These are phyloP conservation scores for Hypoxylon sp. DNA, from an alignment of 2,329 filamentous ascomycete species.

Conservation along the genomic window DNA sequence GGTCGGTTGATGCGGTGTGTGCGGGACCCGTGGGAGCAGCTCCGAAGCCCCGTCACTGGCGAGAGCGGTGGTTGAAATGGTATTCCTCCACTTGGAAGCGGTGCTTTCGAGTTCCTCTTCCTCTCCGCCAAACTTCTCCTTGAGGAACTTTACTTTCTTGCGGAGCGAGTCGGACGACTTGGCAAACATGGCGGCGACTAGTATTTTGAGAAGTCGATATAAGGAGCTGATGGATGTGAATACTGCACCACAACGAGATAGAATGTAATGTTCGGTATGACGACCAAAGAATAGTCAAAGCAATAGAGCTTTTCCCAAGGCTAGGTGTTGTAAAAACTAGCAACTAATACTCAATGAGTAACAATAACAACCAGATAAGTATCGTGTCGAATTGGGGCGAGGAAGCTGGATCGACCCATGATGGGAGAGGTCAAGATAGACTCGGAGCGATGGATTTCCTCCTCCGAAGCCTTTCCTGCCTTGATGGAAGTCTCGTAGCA, in stretches of 20 bases:
- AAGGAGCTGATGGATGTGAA: neutral
- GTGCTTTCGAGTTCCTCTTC: neutral
- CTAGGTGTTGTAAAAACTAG: neutral
- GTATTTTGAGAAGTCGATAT: neutral
- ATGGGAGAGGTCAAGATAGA: neutral
- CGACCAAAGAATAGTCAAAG: slow-evolving; percentile 12
- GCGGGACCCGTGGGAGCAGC: too few species aligned
- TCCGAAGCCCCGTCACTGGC: neutral
- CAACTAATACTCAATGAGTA: slow-evolving; percentile 7
- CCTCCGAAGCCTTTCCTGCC: slow-evolving; percentile 10
- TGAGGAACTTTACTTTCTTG: slow-evolving; percentile 23
- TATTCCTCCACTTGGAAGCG: neutral
- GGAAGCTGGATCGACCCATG: slow-evolving; percentile 2
- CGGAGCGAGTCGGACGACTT: slow-evolving; percentile 19
- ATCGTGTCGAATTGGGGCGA: neutral
- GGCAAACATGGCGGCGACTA: slow-evolving; percentile 9
- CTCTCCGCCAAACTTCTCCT: neutral
- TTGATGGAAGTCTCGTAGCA: neutral
- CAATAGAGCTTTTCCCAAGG: neutral
- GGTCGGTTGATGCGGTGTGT: neutral
- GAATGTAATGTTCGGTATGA: slow-evolving; percentile 1
- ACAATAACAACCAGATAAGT: neutral
- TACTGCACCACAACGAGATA: too few species aligned
- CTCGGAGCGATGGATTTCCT: neutral
- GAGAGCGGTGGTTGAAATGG: neutral